A percentile compares a stretch with the other conserved stretches of the same genome.
Evolutionary conservation across 306 rosid genomes (phyloP).

Genomic region (Leucaena leucocephala): DNA sequence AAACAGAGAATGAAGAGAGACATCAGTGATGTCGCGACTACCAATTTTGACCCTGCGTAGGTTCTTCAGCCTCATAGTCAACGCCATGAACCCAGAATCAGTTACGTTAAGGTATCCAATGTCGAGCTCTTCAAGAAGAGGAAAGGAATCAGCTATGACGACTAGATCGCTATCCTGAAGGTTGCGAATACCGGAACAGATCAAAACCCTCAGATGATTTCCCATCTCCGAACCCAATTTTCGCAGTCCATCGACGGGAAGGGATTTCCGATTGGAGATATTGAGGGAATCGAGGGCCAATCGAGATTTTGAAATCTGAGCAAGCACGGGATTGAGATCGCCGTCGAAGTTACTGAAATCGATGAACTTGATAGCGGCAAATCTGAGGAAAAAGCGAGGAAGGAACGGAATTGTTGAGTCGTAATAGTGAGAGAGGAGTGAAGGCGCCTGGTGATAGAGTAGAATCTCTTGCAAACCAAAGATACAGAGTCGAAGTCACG

Average conservation of each 20-base stretch:
- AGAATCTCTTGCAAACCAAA: constrained; percentile 67
- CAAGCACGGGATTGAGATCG: constrained; percentile 46
- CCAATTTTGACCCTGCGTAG: constrained; percentile 62
- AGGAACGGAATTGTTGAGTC: constrained; percentile 39
- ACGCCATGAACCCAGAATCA: constrained; percentile 50
- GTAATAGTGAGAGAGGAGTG: constrained; percentile 45
- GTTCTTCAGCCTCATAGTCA: constrained; percentile 41
- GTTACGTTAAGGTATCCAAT: constrained; percentile 45
- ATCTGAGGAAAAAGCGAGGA: constrained; percentile 55
- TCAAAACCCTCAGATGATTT: constrained; percentile 49
- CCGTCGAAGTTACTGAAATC: constrained; percentile 50
- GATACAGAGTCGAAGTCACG: constrained; percentile 56
- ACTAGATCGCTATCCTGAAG: constrained; percentile 52
- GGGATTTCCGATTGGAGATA: constrained; percentile 53
- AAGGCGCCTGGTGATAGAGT: constrained; percentile 52
- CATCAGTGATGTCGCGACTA: constrained; percentile 42
- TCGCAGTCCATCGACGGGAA: constrained; percentile 48
- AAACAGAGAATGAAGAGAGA: constrained; percentile 41
- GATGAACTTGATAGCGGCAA: constrained; percentile 51
- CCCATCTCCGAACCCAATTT: constrained; percentile 51
- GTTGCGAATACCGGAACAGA: constrained; percentile 47
- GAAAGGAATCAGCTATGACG: constrained; percentile 59
- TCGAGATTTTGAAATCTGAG: constrained; percentile 52
- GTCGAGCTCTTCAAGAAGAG: constrained; percentile 68
- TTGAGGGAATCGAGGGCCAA: constrained; percentile 57